Base-by-base conservation (phyloP, 2,329 filamentous ascomycete species). In the Beauveria varroae region DNA sequence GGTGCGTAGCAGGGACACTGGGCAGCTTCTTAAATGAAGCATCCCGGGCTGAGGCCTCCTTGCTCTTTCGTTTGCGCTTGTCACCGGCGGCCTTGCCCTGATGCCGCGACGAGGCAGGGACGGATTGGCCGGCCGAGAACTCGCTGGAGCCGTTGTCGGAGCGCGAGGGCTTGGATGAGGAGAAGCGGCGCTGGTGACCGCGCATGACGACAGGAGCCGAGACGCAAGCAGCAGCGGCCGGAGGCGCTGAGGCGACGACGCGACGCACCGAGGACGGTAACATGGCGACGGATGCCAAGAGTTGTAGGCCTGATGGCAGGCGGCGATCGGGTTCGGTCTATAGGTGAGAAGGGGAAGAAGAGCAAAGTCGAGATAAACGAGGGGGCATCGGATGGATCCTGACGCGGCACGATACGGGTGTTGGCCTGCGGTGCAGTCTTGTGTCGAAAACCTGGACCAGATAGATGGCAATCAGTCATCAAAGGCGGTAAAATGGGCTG, bases 1-100 rank as follows among this genome's bases (percentile, higher is more conserved):
- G 85, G 65, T 88, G 83, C 54, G 89, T 92, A 72, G 83, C 88
- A 60, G 89, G 89, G 49, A 93, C 90, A 71, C 85, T 87, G 44
- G 89, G 89, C 62, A 91, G 79, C 67, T 85, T 85, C 57, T 77
- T 78, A 65, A 81, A 75, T 51, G 76, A 73, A 62, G 78, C 76
- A 63, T 79, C 77, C 61, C 70, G 71, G 18, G 75, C 74, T 18
- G 76, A 72, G 61, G 72, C 71, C 62, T 81, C 81, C 72, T 85
- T 86, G 64, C 74, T 73, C 75, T 85, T 86, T 69, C 81, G 80
- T 73, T 81, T 86, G 68, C 81, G 75, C 76, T 83, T 85, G 66
- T 84, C 81, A 64, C 75, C 73, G 61, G 71, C 68, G 24, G 76
- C 65, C 71, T 79, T 79, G 73, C 76, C 72, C 65, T 77, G 68